phyloP scores from a whole-genome alignment of 2,329 filamentous ascomycete genomes.

The Talaromyces albobiverticillius region DNA sequence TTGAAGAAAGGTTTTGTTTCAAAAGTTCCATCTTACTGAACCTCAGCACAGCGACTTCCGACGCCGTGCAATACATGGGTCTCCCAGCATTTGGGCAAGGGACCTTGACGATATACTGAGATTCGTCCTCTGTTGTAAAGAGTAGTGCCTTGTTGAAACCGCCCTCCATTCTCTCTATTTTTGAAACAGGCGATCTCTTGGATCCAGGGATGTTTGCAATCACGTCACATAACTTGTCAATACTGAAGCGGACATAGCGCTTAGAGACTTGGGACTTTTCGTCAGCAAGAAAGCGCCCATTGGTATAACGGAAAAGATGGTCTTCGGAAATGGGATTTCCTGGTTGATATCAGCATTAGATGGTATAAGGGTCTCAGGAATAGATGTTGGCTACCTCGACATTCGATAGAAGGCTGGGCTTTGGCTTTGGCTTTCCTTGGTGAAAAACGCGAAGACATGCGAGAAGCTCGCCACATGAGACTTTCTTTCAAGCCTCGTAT shows the following conservation, averaged over 20 bases:
- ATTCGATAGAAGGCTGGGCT: neutral
- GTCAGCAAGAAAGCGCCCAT: conserved; percentile 26
- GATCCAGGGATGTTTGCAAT: conserved; percentile 1
- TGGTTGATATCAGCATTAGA: neutral
- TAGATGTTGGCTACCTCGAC: neutral
- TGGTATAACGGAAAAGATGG: conserved; percentile 28
- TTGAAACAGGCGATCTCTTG: neutral
- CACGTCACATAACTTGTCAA: conserved; percentile 7
- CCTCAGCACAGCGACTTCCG: conserved; percentile 26
- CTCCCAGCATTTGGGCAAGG: conserved; percentile 26
- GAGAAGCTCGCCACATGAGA: too few relatives aligned
- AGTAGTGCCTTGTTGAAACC: conserved; percentile 26
- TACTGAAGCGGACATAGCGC: conserved; percentile 9
- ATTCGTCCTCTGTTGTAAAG: conserved; percentile 21
- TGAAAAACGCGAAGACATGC: too few relatives aligned
- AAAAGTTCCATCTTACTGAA: conserved; percentile 3
- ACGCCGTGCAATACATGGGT: conserved; percentile 26
- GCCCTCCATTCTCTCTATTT: conserved; percentile 16
- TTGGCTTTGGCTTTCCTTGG: too few relatives aligned
- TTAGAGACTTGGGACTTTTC: conserved; percentile 16
- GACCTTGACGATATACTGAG: conserved; percentile 24
- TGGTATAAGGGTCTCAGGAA: neutral
- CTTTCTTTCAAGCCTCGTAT: too few relatives aligned
- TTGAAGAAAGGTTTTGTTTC: neutral
- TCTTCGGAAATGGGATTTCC: conserved; percentile 6